Percentiles rank a stretch among this genome's conserved stretches.
phyloP scores from a whole-genome alignment of 2,329 filamentous ascomycete species.

The Cladosporium sp. region DNA sequence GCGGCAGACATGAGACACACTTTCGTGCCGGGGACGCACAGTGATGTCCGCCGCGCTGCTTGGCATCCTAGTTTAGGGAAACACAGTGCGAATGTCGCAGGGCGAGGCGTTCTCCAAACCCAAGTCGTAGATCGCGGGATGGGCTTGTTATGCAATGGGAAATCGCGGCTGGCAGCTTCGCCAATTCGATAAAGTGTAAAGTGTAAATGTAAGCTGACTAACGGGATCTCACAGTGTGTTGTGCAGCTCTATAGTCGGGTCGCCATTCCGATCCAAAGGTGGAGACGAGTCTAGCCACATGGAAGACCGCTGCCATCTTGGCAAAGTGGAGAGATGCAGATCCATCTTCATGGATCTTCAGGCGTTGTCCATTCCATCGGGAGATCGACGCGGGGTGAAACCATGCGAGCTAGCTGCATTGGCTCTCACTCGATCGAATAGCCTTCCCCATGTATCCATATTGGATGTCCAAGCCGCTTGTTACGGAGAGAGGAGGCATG shows the following conservation, averaged over 20 bases:
- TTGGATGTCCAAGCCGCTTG: no score
- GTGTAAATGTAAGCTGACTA: neutral
- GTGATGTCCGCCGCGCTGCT: neutral
- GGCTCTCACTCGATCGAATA: no score
- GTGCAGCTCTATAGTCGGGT: neutral
- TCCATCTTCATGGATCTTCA: conserved; percentile 6
- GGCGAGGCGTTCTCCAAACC: neutral
- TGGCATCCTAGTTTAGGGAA: neutral
- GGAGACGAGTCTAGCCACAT: conserved; percentile 9
- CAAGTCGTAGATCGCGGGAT: no score
- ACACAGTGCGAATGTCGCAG: neutral
- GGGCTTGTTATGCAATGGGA: neutral
- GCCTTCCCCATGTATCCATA: no score
- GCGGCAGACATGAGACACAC: neutral
- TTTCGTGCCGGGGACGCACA: neutral
- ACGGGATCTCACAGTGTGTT: neutral
- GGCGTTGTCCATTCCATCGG: no score
- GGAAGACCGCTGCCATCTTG: conserved; percentile 5
- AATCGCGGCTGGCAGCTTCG: no score
- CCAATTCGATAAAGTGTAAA: conserved; percentile 1
- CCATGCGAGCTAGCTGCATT: no score
- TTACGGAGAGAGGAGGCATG: no score
- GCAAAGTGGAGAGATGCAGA: conserved; percentile 6
- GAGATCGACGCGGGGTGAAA: no score
- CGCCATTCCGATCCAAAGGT: neutral